phyloP scores from a whole-genome alignment of 2,329 filamentous ascomycete genomes.

The Ceratocystis cacaofunesta region DNA sequence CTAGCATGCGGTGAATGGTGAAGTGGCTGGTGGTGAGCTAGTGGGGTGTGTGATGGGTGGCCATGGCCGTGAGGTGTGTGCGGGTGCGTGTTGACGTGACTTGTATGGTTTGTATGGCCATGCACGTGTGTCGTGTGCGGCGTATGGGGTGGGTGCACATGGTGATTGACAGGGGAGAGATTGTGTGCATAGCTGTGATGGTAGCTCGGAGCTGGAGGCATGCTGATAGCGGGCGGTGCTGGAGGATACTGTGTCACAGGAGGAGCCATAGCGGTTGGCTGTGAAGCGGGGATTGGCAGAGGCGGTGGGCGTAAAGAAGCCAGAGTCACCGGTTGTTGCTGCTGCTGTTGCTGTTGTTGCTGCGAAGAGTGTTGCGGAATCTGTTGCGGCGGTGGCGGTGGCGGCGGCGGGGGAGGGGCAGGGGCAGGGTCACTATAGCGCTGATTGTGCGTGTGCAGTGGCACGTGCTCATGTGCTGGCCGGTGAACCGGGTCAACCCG shows the following conservation, averaged over 20 bases:
- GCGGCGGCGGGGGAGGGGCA: conserved; percentile 4
- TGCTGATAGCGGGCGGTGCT: conserved; percentile 25
- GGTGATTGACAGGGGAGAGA: conserved; percentile 7
- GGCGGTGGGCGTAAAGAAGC: conserved; percentile 17
- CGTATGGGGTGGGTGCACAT: conserved; percentile 12
- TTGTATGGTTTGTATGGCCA: background rate
- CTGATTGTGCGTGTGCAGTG: conserved; percentile 4
- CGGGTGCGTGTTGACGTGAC: conserved; percentile 8
- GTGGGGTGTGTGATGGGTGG: background rate
- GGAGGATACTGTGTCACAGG: conserved; percentile 19
- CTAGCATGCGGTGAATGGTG: conserved; percentile 11
- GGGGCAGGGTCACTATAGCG: conserved; percentile 10
- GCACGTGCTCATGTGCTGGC: conserved; percentile 1
- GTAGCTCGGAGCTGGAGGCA: conserved; percentile 22
- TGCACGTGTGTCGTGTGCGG: background rate
- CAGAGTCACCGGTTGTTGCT: conserved; percentile 17
- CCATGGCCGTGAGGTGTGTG: background rate
- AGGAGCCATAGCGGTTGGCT: conserved; percentile 6
- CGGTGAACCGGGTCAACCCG: conserved; percentile 5
- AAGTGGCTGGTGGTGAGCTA: conserved; percentile 1
- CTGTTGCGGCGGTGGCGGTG: conserved; percentile 13
- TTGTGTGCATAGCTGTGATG: conserved; percentile 7
- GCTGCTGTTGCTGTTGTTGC: conserved; percentile 7
- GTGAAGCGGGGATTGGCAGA: conserved; percentile 12
- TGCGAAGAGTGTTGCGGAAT: background rate